Evolutionary conservation across 2,329 filamentous ascomycete species (phyloP).

Genomic region (Pseudocercospora ulei): DNA sequence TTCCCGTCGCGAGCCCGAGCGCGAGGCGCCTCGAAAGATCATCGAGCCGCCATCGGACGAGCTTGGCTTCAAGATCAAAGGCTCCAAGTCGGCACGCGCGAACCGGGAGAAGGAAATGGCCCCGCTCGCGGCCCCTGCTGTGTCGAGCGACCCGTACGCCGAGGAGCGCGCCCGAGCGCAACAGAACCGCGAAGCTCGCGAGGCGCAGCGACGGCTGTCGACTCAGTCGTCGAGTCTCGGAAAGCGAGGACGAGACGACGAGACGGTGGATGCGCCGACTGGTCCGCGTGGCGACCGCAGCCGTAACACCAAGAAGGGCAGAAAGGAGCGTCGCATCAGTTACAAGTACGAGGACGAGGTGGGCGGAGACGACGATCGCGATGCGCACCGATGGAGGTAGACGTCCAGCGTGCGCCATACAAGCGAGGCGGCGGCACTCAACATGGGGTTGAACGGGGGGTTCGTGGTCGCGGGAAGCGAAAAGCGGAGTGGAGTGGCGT

Average conservation of each 20-base stretch:
- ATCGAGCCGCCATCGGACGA: conserved; percentile 31
- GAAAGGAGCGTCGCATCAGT: conserved; percentile 37
- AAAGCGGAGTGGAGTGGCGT: too few species aligned
- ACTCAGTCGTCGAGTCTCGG: conserved; percentile 35
- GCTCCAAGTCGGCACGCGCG: conserved; percentile 29
- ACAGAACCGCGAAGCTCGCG: conserved; percentile 50
- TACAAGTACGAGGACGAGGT: conserved; percentile 44
- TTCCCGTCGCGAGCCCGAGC: conserved; percentile 26
- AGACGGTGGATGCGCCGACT: conserved; percentile 38
- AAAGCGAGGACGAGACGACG: conserved; percentile 27
- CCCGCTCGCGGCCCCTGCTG: conserved; percentile 22
- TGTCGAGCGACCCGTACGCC: conserved; percentile 30
- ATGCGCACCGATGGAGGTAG: conserved; percentile 12
- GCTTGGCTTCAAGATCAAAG: conserved; percentile 44
- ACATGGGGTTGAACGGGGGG: too few species aligned
- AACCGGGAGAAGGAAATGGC: conserved; percentile 24
- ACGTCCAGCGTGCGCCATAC: neutral
- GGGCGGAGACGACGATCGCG: conserved; percentile 8
- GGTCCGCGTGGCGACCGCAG: conserved; percentile 41
- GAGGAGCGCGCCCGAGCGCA: conserved; percentile 31
- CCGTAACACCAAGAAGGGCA: conserved; percentile 38
- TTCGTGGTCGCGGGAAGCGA: too few species aligned
- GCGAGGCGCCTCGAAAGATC: conserved; percentile 19
- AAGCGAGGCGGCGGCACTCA: too few species aligned
- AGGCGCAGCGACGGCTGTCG: conserved; percentile 53